phyloP scores from a whole-genome alignment of 1,284 basidiomycete species.

The Ganoderma resinaceum region DNA sequence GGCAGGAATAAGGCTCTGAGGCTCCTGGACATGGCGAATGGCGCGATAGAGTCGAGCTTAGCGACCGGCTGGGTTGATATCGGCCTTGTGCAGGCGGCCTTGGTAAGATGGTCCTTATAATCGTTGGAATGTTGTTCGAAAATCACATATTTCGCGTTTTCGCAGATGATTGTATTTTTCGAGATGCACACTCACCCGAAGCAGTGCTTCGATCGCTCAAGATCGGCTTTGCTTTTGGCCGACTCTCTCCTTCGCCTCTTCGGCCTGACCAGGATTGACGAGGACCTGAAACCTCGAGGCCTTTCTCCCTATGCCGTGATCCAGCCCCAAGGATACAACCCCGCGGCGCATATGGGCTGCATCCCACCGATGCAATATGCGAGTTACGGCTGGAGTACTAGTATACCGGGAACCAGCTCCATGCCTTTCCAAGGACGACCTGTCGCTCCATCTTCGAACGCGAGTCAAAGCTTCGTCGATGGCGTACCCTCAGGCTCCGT shows the following conservation, averaged over 20 bases:
- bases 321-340: conserved; percentile 6
- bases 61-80: conserved; percentile 75
- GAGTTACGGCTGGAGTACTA: not conserved
- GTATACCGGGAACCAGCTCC: not conserved
- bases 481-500: not conserved
- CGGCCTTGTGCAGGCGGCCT: conserved; percentile 72
- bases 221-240: conserved; percentile 62
- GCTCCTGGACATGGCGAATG: conserved; percentile 70
- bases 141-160: conserved; percentile 1
- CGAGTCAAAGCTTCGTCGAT: not conserved
- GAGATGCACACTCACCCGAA: conserved; percentile 72
- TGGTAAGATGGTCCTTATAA: conserved; percentile 52
- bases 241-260: conserved; percentile 72
- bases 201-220: conserved; percentile 57
- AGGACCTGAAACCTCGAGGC: conserved; percentile 42
- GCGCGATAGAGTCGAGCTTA: conserved; percentile 70
- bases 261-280: conserved; percentile 57
- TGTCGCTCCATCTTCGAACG: not conserved
- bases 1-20: conserved; percentile 62
- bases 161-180: conserved; percentile 72
- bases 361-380: not conserved
- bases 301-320: conserved; percentile 5
- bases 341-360: conserved; percentile 6
- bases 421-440: not conserved
- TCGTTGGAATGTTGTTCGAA: not conserved